Evolutionary conservation across 805 yeast genomes (phyloP), one percentile per base, ranked within the genome.

Genomic region (Saccharomycopsis capsularis): DNA sequence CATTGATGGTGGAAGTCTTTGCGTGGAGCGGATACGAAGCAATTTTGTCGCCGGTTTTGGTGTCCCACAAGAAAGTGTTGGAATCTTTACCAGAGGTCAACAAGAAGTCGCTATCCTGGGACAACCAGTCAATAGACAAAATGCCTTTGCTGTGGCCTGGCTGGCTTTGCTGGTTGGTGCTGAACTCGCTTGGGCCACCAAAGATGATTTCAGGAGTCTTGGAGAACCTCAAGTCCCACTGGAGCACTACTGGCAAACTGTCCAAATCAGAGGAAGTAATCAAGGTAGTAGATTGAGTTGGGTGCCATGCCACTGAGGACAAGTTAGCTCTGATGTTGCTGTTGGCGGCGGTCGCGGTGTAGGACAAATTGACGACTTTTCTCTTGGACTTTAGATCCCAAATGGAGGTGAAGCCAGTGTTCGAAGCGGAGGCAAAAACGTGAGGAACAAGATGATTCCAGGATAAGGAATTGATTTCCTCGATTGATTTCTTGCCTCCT

Each of bases 141-240:
- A 93, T 81, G 35, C 98, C 99, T 66, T 85, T 84, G 43, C 79
- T 75, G 64, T 91, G 98, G 48, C 97, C 96, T 25, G 63, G 53
- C 9, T 59, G 45, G 42, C 66, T 67, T 59, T 90, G 65, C 32
- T 84, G 70, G 51, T 68, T 68, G 27, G 53, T 39, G 47, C 38
- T 42, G 32, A 48, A 48, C 29, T 49, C 47, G 18, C n/a, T 30
- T 34, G 55, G 50, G 6, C 53, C 53, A 19, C 49, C 55, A 42
- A 48, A 51, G 30, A 51, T 46, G n/a, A 44, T 13, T 61, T 87
- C 89, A 6, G 99, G 99, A n/a, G 84, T 87, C 60, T 85, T 83
- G 25, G 96, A 81, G 63, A 93, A 91, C 66, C 97, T 79, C 62
- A 93, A 74, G 69, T 93, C 97, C 99, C 99, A 93, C 15, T 91